Conservation (phyloP, 1,284 basidiomycete genomes). For the Mycena sp. region DNA sequence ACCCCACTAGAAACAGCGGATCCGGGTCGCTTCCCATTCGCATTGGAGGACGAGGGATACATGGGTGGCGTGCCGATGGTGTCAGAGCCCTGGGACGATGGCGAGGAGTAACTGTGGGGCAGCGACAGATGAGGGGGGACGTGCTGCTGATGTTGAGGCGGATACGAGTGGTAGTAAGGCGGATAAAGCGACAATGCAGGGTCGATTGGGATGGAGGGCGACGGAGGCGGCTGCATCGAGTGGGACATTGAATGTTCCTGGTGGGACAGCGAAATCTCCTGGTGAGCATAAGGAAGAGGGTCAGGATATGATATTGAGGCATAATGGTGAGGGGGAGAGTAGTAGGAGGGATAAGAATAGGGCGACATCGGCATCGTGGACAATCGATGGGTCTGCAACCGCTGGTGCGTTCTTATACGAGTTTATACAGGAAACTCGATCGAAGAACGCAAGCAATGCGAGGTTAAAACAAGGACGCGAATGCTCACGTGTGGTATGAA, state of each 20-base stretch:
- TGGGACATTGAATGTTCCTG: conserved; percentile 34
- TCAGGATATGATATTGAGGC: conserved; percentile 37
- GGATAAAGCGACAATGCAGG: conserved; percentile 71
- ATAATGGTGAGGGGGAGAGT: conserved; percentile 42
- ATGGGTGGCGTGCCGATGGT: conserved; percentile 76
- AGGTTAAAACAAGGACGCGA: conserved; percentile 16
- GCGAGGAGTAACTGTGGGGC: conserved; percentile 61
- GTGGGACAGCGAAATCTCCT: conserved; percentile 48
- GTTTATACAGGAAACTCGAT: background rate
- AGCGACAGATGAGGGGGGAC: conserved; percentile 58
- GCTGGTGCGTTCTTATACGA: conserved; percentile 30
- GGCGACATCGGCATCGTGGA: conserved; percentile 36
- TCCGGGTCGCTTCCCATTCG: conserved; percentile 73
- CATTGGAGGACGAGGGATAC: conserved; percentile 58
- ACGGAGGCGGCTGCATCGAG: conserved; percentile 64
- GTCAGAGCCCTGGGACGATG: conserved; percentile 82
- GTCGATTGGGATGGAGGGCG: conserved; percentile 70
- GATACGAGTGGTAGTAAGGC: conserved; percentile 59
- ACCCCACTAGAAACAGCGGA: conserved; percentile 55
- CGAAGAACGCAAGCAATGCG: conserved; percentile 7
- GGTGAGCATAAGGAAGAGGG: conserved; percentile 40
- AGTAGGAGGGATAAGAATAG: conserved; percentile 40
- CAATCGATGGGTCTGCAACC: background rate
- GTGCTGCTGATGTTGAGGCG: conserved; percentile 47
- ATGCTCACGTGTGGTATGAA: conserved; percentile 24